Conservation (phyloP, 495 filamentous ascomycete genomes). For the Usnea hakonensis region DNA sequence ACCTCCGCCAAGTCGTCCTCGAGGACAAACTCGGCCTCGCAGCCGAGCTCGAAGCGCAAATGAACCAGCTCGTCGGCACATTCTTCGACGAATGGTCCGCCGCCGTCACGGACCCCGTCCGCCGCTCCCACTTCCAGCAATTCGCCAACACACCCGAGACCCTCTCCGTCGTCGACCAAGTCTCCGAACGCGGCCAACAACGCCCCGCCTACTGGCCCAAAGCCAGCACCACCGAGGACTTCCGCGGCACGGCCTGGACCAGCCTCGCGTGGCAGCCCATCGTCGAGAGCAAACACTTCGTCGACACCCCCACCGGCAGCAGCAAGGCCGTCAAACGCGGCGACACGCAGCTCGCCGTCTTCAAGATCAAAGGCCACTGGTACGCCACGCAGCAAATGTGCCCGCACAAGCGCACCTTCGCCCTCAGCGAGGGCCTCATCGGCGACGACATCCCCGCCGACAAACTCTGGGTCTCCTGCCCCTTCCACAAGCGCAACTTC, state of each 20-base stretch:
- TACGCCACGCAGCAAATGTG: constrained; percentile 98
- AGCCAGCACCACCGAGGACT: constrained; percentile 61
- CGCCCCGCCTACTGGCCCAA: constrained; percentile 82
- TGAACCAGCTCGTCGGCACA: constrained; percentile 78
- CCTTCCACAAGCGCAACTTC: constrained; percentile 90
- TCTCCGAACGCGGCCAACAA: constrained; percentile 65
- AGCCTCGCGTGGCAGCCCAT: constrained; percentile 74
- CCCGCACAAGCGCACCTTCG: constrained; percentile 89
- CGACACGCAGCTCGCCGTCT: constrained; percentile 87
- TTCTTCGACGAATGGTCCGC: constrained; percentile 97
- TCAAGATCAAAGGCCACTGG: constrained; percentile 75
- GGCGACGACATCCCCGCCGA: constrained; percentile 55
- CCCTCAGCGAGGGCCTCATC: constrained; percentile 77
- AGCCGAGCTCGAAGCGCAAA: constrained; percentile 79
- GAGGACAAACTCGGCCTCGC: constrained; percentile 86
- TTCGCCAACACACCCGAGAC: constrained; percentile 80
- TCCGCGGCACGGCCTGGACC: constrained; percentile 67
- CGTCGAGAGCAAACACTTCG: constrained; percentile 64
- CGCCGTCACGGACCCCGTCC: constrained; percentile 61
- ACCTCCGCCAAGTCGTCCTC: constrained; percentile 75
- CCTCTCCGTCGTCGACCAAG: constrained; percentile 61
- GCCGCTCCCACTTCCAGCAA: constrained; percentile 69
- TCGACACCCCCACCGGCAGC: constrained; percentile 61
- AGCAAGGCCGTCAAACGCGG: constrained; percentile 72
- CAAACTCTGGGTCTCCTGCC: constrained; percentile 81